These are phyloP conservation scores for Limonium bicolor DNA, from an alignment of 148 eudicot genomes.

Conservation along the genomic window DNA sequence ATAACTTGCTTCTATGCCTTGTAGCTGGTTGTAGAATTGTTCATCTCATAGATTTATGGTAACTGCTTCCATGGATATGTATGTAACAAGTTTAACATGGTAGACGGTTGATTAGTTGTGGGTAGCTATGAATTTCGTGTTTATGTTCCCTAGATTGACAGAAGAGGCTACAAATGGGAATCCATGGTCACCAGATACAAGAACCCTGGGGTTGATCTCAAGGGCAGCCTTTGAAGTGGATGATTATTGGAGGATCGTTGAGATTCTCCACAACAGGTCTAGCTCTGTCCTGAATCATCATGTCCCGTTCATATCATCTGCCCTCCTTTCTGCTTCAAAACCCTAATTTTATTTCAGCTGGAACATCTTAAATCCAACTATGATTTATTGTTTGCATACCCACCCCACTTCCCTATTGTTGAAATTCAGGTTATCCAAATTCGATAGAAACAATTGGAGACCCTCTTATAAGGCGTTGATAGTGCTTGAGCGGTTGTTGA, in stretches of 20 bases:
- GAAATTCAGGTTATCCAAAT: slow-evolving; percentile 50
- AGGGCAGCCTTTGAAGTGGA: slow-evolving; percentile 86
- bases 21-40: too few relatives aligned
- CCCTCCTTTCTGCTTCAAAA: too few relatives aligned
- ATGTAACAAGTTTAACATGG: too few relatives aligned
- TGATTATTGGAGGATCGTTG: slow-evolving; percentile 85
- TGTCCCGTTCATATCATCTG: too few relatives aligned
- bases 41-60: too few relatives aligned
- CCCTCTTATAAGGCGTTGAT: slow-evolving; percentile 62
- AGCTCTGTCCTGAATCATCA: not conserved
- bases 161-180: slow-evolving; percentile 84
- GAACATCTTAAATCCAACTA: too few relatives aligned
- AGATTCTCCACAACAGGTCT: slow-evolving; percentile 63
- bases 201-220: slow-evolving; percentile 56
- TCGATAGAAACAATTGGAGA: slow-evolving; percentile 74
- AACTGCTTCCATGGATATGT: too few relatives aligned
- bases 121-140: not conserved
- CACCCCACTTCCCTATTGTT: too few relatives aligned
- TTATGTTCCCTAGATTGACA: slow-evolving; percentile 35
- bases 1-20: too few relatives aligned
- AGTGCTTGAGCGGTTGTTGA: slow-evolving; percentile 61
- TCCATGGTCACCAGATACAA: slow-evolving; percentile 57
- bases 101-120: not conserved
- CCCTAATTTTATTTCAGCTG: too few relatives aligned
- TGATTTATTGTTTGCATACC: too few relatives aligned